Conservation (phyloP, 257 asterid species). For the Plantago major region DNA sequence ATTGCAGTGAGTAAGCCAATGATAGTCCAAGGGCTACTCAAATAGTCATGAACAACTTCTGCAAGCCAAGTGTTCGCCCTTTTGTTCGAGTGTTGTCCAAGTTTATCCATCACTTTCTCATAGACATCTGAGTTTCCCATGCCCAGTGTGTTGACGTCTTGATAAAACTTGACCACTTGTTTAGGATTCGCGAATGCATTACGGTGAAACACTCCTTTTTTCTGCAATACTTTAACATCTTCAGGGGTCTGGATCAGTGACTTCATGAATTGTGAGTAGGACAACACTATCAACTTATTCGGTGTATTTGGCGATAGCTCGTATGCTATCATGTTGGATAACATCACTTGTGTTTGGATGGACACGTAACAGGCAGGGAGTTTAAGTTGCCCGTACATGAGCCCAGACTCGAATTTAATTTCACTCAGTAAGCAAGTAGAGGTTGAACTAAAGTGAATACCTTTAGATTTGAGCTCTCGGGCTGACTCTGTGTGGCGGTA, state of each 20-base stretch:
- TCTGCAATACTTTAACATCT: constrained; percentile 30
- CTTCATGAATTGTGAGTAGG: constrained; percentile 33
- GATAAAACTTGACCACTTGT: constrained; percentile 24
- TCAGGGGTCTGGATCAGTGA: constrained; percentile 23
- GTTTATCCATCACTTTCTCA: constrained; percentile 14
- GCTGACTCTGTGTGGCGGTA: neutral
- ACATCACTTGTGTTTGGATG: neutral
- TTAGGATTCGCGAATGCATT: constrained; percentile 22
- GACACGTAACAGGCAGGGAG: constrained; percentile 3
- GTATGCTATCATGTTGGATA: constrained; percentile 28
- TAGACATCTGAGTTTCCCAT: constrained; percentile 7
- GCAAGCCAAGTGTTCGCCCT: constrained; percentile 32
- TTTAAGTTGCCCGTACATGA: neutral
- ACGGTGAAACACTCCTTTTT: constrained; percentile 22
- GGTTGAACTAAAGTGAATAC: constrained; percentile 20
- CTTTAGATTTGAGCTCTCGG: constrained; percentile 19
- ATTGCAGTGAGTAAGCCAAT: constrained; percentile 26
- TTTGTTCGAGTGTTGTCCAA: constrained; percentile 25
- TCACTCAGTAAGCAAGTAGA: constrained; percentile 1
- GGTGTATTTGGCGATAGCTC: constrained; percentile 28
- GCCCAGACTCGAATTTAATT: neutral
- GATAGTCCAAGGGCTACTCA: constrained; percentile 36
- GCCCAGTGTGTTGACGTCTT: constrained; percentile 27
- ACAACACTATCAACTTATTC: neutral
- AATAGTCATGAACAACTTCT: constrained; percentile 24